Conservation (phyloP, 2,329 filamentous ascomycete species). For the Colletotrichum sp. region DNA sequence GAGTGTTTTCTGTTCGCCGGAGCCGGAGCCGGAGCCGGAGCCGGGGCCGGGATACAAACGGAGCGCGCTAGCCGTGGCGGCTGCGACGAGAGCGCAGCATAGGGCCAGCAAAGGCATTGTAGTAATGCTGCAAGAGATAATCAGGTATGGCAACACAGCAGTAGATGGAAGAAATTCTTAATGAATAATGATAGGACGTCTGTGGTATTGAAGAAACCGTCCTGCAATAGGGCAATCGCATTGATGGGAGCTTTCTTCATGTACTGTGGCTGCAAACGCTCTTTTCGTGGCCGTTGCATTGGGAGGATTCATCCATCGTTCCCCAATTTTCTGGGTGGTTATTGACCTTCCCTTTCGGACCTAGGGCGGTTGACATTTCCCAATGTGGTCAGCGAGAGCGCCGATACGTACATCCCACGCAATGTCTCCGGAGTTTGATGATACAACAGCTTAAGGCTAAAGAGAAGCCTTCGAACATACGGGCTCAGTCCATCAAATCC, state of each 20-base stretch:
- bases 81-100: not conserved
- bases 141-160: not conserved
- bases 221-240: not conserved
- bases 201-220: not conserved
- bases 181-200: not conserved
- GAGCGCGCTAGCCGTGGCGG: not conserved
- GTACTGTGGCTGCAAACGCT: not conserved
- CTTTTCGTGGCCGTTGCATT: not conserved
- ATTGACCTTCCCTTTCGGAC: not conserved
- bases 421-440: not conserved
- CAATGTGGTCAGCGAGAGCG: not conserved
- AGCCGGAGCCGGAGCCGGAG: not conserved
- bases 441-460: not conserved
- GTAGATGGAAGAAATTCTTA: not conserved
- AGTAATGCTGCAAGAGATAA: not conserved
- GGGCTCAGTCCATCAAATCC: not conserved
- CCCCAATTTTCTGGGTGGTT: not conserved
- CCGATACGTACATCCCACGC: not conserved
- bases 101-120: not conserved
- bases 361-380: not conserved
- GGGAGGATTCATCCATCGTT: not conserved
- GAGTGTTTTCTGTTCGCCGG: not conserved
- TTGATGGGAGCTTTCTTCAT: not conserved
- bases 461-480: not conserved
- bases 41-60: not conserved